A percentile compares a stretch with the other conserved stretches of the same genome.
phyloP scores from a whole-genome alignment of 176 grass and related monocot species.

The Areca catechu region DNA sequence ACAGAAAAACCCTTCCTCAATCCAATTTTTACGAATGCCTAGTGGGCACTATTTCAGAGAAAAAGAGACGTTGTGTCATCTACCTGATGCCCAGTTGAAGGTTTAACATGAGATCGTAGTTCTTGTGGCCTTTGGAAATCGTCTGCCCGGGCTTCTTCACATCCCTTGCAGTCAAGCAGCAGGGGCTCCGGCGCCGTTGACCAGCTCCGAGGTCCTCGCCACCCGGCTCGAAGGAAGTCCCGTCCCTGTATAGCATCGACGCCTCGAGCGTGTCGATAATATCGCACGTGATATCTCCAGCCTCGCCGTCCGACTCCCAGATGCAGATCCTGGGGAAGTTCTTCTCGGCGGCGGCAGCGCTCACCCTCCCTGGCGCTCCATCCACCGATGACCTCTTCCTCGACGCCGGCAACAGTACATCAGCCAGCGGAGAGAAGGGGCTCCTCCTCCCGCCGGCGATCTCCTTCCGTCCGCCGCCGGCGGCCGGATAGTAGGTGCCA shows the following conservation, averaged over 20 bases:
- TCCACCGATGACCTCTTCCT: conserved; percentile 82
- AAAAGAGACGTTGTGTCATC: not conserved
- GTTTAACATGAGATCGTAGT: conserved; percentile 92
- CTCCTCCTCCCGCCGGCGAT: conserved; percentile 8
- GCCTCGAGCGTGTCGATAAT: conserved; percentile 76
- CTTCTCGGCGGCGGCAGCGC: conserved; percentile 11
- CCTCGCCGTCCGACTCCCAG: conserved; percentile 94
- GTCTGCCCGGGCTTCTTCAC: conserved; percentile 76
- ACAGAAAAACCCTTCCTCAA: not conserved
- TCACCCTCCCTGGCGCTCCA: conserved; percentile 22
- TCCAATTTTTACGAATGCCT: no score
- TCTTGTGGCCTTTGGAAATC: conserved; percentile 94
- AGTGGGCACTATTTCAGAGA: not conserved
- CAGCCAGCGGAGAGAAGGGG: not conserved
- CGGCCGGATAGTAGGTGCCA: conserved; percentile 69
- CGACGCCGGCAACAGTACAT: conserved; percentile 1
- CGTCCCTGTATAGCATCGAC: conserved; percentile 63
- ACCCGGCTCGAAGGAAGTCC: conserved; percentile 24
- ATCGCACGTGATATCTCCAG: conserved; percentile 93
- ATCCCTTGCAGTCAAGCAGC: conserved; percentile 31
- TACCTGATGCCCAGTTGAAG: conserved; percentile 91
- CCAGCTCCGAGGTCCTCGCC: not conserved
- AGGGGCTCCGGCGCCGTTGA: conserved; percentile 16
- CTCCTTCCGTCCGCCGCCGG: conserved; percentile 6
- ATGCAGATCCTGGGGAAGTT: conserved; percentile 92